Conservation (phyloP, 2,329 filamentous ascomycete species). For the Alternaria panax region DNA sequence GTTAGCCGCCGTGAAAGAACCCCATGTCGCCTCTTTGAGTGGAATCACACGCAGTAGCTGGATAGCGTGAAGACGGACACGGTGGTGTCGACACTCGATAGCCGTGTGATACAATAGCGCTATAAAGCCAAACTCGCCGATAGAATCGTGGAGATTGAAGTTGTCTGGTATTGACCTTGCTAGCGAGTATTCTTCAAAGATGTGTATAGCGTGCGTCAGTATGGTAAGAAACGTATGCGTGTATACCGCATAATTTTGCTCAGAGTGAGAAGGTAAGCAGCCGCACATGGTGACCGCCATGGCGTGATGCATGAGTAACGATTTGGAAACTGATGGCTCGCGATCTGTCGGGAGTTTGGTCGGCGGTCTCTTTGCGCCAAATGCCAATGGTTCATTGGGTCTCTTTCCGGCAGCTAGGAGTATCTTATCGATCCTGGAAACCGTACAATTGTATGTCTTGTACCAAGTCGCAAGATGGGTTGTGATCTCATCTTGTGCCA, state of each 20-base stretch:
- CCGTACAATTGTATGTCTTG: background rate
- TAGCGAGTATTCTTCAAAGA: background rate
- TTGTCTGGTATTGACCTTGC: background rate
- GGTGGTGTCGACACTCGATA: conserved; percentile 56
- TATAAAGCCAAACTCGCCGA: conserved; percentile 28
- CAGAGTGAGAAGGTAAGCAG: conserved; percentile 2
- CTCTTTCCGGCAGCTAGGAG: background rate
- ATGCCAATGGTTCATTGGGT: background rate
- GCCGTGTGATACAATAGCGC: conserved; percentile 33
- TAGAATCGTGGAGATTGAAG: conserved; percentile 5
- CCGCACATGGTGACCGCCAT: conserved; percentile 31
- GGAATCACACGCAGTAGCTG: conserved; percentile 37
- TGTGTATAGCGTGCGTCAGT: conserved; percentile 11
- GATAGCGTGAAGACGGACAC: conserved; percentile 52
- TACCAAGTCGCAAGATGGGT: conserved; percentile 3
- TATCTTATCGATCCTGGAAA: background rate
- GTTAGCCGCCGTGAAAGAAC: conserved; percentile 23
- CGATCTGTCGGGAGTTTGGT: background rate
- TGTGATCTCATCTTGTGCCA: background rate
- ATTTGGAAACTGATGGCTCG: conserved; percentile 4
- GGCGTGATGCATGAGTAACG: conserved; percentile 26
- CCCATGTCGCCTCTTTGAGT: conserved; percentile 56
- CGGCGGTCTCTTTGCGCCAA: background rate
- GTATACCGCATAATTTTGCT: conserved; percentile 33
- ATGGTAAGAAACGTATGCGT: conserved; percentile 19